Evolutionary conservation across 164 flowering plant species (phyloP).

Genomic region (Piper longum): DNA sequence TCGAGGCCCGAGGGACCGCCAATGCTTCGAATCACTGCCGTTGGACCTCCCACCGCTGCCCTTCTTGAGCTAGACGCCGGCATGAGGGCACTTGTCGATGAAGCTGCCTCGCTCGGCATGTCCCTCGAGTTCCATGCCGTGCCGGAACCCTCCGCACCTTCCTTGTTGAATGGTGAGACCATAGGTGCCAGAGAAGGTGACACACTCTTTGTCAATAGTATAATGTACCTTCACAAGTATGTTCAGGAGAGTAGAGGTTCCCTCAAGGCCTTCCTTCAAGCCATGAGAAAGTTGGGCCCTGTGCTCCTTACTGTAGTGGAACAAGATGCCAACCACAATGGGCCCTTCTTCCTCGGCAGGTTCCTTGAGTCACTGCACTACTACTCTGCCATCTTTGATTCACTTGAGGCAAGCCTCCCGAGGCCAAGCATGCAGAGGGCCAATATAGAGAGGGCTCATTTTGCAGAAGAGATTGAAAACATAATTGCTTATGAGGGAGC

Average conservation of each 20-base stretch:
- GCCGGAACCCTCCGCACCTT: constrained; percentile 17
- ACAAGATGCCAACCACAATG: constrained; percentile 60
- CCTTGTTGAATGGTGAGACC: constrained; percentile 25
- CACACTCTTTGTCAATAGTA: constrained; percentile 33
- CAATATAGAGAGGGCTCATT: constrained; percentile 36
- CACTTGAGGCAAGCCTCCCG: constrained; percentile 42
- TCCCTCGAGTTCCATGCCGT: constrained; percentile 19
- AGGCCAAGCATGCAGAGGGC: constrained; percentile 27
- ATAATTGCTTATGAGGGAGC: constrained; percentile 39
- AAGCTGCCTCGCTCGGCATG: constrained; percentile 30
- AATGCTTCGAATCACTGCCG: constrained; percentile 28
- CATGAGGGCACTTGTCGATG: constrained; percentile 20
- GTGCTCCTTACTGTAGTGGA: constrained; percentile 37
- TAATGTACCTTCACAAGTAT: constrained; percentile 39
- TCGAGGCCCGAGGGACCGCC: constrained; percentile 32
- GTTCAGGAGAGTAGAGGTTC: constrained; percentile 51
- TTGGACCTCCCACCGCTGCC: constrained; percentile 11
- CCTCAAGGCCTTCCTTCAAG: constrained; percentile 39
- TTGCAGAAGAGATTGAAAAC: constrained; percentile 40
- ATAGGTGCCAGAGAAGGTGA: constrained; percentile 40
- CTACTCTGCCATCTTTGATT: constrained; percentile 51
- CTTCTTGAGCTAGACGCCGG: constrained; percentile 13
- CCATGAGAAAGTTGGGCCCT: constrained; percentile 38
- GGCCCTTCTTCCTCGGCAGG: constrained; percentile 59
- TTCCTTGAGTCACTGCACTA: constrained; percentile 57